Evolutionary conservation across 805 yeast genomes (phyloP), one percentile per base, ranked within the genome.

Genomic region (Wickerhamiella spandovensis): DNA sequence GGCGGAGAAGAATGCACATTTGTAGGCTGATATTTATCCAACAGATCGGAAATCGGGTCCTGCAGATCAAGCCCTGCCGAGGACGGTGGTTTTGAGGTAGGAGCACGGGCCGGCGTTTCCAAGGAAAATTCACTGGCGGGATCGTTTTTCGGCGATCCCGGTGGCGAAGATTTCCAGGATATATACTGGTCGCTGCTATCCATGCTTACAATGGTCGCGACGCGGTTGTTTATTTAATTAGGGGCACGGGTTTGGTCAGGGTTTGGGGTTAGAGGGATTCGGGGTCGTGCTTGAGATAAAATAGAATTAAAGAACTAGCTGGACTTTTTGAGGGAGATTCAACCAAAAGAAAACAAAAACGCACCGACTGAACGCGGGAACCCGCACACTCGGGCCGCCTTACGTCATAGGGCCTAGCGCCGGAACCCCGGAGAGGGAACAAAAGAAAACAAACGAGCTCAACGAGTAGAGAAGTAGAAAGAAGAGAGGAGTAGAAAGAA

Each of bases 21-120:
- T 9, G 18, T 21, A 21, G 46, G 18, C 2, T 48, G 50, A 48
- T 38, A 58, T 30, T 55, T 57, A 20, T 51, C 58, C 42, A 58
- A 35, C 43, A 58, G 51, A 38, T 55, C 60, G 3, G 48, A 49
- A 1, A 54, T 60, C 2, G 61, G 61, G 38, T 58, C 61, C 18
- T 44, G 48, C 2, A 48, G 50, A 30, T 42, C 47, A 18, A 20
- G 21, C 7, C 15, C 24, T 6, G n/a, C 45, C 15, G 30, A 46
- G 13, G 35, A 18, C 21, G 22, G 37, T 6, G 32, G 18, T 18
- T 20, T 18, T 9, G 25, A 48, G 24, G 23, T 7, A 17, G 20
- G 5, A 2, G 15, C 13, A 17, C 42, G 32, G 10, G 39, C 32
- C 9, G 43, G 45, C 6, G 39, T 35, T 17, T 35, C 39, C 13